Base-by-base conservation (phyloP, 257 asterid genomes). In the Nyctanthes arbortristis region DNA sequence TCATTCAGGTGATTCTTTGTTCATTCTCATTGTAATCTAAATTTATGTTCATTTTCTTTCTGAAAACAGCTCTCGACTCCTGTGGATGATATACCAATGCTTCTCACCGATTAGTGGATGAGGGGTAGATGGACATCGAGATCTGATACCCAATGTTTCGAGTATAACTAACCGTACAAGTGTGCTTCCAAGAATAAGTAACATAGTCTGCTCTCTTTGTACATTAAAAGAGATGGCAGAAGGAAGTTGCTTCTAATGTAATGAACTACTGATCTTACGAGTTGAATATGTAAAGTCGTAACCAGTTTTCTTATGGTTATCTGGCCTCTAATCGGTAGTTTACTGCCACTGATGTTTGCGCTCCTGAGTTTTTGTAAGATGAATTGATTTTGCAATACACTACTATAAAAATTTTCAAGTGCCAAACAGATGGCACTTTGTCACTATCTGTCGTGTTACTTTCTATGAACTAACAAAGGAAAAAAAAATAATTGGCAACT, bases 1-100 rank as follows among this genome's bases (percentile, higher is more conserved):
- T 16, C 5, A 9, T 36, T 40, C 36, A 37, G 5, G 31, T 14
- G 13, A 35, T 28, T 24, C 55, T 27, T 3, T 58, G 36, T 60
- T 47, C 12, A 16, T 36, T 14, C 12, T 12, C 32, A 11, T 7
- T 65, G 39, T 14, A 65, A 28, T 54, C n/a, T n/a, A n/a, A n/a
- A n/a, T n/a, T n/a, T 24, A 35, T 29, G 18, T 66, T 22, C n/a
- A 14, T 29, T 72, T 40, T 18, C n/a, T 65, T 65, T 62, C 5
- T 36, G 64, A 12, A 9, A 13, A 54, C 70, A 77, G 84, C 64
- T 65, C 65, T 76, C 79, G 39, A 47, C 64, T 62, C 70, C 76
- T 2, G 40, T 66, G 27, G 69, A 67, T 65, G 79, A 76, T 49
- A 67, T 74, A 63, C 73, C 62, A 0, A 70, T 80, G 77, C 80